Evolutionary conservation across 2,329 filamentous ascomycete genomes (phyloP), one percentile per base, ranked within the genome.

Genomic region (Fusarium sp.): DNA sequence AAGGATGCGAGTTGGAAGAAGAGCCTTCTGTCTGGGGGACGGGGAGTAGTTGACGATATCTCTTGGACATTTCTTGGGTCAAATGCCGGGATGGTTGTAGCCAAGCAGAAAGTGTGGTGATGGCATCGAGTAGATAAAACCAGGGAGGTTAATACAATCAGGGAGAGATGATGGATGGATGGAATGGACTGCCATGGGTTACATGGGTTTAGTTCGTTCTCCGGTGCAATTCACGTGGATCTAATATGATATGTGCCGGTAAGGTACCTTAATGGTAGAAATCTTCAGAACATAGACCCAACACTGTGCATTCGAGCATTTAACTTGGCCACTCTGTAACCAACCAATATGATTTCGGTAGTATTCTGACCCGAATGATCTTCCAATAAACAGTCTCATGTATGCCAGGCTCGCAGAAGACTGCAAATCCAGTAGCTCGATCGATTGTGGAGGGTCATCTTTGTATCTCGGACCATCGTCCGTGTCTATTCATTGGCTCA

Each of bases 1-100:
- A 56, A 5, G 53, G 50, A 15, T 51, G 46, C 15, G 61, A 52
- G 39, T 22, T 56, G 22, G 61, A 50, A 10, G 43, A 13, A 26
- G 36, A 34, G 39, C 45, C 54, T 24, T 62, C 44, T 6, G 28
- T 19, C 10, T 19, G 38, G 19, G 53, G 62, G 11, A 64, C 19
- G 36, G 50, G 62, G 8, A 69, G 55, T 31, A 62, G 44, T 17
- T 69, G 55, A 13, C 60, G 60, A 43, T 69, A 65, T 45, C 65
- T 62, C 33, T 69, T 65, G 17, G 65, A 69, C 65, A 69, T 69
- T 43, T 26, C 47, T 40, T 19, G 21, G 55, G 21, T 43, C 24
- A 22, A 42, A 39, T 31, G 40, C 24, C 17, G 15, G 31, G 19
- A 5, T 28, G 10, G 22, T 22, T 49, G 8, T 39, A 14, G 21